Evolutionary conservation across 1,284 basidiomycete genomes (phyloP), one percentile per base, ranked within the genome.

Genomic region (Anthracocystis panici-leucophaei): DNA sequence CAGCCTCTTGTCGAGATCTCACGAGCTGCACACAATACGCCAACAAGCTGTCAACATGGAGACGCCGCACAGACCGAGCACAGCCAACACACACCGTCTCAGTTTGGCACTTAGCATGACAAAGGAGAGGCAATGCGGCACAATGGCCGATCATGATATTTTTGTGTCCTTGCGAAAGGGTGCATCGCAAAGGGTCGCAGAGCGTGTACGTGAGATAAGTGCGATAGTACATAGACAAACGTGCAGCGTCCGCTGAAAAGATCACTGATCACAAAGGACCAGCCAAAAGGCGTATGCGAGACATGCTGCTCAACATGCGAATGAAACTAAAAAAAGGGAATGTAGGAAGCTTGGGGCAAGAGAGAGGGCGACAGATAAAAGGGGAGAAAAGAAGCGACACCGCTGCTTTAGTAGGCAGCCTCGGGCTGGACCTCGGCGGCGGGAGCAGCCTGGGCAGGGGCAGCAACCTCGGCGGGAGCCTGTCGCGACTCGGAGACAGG

Each of bases 401-500:
- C 35, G 46, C 6, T 40, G 49, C 40, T 49, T 80, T 46, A 81
- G 74, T 75, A 80, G 45, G 74, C 66, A 58, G 73, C 74, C 75
- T 82, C 71, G 60, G 74, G 53, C 74, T 76, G 65, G 21, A 64
- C 69, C 75, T 82, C 79, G 75, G 77, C 79, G 16, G 72, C 65
- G 54, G 74, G 68, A 29, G 64, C 69, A 56, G 69, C 69, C 63
- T 67, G 68, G 40, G 70, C 65, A 23, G 65, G 57, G 40, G 66
- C 73, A 25, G 64, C 78, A 46, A 70, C 64, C 62, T 65, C 75
- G 62, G 72, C 78, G 53, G 79, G 77, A 55, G 70, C 70, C 59
- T 81, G 63, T 59, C 79, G 77, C 42, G 79, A 77, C 80, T 85
- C 84, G 60, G 84, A 85, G 57, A 81, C 76, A 61, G 83, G 83